Base-by-base conservation (phyloP, 1,284 basidiomycete genomes). In the Heterobasidion parviporum region DNA sequence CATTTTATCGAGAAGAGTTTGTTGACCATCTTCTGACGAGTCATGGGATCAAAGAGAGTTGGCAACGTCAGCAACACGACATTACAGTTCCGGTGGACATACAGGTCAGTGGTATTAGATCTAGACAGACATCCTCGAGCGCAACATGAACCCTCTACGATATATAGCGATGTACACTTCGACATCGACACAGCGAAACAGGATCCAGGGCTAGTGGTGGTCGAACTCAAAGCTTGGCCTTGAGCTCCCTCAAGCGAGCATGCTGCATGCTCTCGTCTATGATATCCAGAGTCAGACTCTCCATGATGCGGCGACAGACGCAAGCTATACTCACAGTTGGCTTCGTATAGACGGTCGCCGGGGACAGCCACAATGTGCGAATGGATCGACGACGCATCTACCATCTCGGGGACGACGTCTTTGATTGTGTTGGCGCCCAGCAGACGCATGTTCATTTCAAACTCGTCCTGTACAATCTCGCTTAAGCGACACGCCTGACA, bases 371-470 rank as follows among this genome's bases (percentile, higher is more conserved):
- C 83, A 18, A 80, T 67, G 63, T 89, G 88, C 45, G 77, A 70
- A 50, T 75, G 74, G 43, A 94, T 73, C 53, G 82, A 83, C 2
- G 82, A 80, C 12, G 85, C 84, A 64, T 97, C 93, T 20, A 98
- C 91, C 94, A 97, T 94, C 49, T 84, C 81, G 0, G 89, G 89
- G 0, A 84, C 82, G 55, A 97, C 74, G 55, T 96, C 90, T 51
- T 79, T 78, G 54, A 97, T 69, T 0, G 80, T 88, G 1, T 80
- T 82, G 0, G 93, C 93, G 6, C 94, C 94, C 32, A 98, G 72
- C 6, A 96, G 75, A 18, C 92, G 84, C 81, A 96, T 81, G 71
- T 91, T 92, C 89, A 94, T 96, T 74, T 93, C 90, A 64, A 98
- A 92, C 70, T 98, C 94, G 63, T 94, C 92, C 89, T 95, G 16